Conservation (phyloP, 192 early-diverging fungal species). For the Coemansia sp. region DNA sequence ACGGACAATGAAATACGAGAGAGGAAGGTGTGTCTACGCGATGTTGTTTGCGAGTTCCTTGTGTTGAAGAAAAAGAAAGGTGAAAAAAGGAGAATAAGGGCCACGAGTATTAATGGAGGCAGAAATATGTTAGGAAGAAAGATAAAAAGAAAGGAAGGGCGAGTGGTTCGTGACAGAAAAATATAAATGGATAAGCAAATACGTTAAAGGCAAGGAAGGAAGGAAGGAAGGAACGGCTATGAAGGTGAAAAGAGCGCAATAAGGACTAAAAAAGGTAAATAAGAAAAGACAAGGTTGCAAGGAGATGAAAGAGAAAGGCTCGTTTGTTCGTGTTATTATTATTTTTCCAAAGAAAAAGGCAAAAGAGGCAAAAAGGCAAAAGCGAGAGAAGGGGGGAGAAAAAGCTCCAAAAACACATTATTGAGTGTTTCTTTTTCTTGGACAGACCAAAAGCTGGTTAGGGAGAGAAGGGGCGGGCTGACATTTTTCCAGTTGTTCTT, state of each 20-base stretch:
- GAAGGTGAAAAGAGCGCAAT: neutral
- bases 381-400: constrained; percentile 1
- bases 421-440: neutral
- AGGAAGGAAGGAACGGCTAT: neutral
- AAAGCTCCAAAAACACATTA: neutral
- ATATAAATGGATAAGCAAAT: constrained; percentile 1
- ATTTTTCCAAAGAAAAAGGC: constrained; percentile 5
- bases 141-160: neutral
- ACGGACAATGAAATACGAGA: neutral
- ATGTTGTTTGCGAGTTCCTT: neutral
- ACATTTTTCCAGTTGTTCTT: neutral
- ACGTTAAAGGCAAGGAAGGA: neutral
- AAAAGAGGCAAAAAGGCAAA: constrained; percentile 1
- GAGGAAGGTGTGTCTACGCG: neutral
- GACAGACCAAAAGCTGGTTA: neutral
- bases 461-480: neutral
- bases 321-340: constrained; percentile 1
- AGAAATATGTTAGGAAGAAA: constrained; percentile 4
- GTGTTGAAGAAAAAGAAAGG: neutral
- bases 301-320: neutral
- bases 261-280: neutral
- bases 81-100: neutral
- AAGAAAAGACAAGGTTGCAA: neutral
- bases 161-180: constrained; percentile 7
- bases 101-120: neutral